phyloP scores from a whole-genome alignment of 192 early-diverging fungal species.

The Entomortierella chlamydospora region DNA sequence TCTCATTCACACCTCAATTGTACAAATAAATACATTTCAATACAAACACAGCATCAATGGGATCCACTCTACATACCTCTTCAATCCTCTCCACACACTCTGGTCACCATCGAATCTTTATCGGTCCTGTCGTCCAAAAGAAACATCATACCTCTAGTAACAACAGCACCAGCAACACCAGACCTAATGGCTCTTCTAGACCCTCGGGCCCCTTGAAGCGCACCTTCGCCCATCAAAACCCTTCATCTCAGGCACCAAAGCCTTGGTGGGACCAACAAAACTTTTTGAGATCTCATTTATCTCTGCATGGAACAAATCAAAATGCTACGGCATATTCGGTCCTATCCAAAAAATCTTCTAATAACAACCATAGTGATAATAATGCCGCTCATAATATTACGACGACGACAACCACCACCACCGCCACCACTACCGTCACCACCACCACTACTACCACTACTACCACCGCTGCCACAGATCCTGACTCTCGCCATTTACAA shows the following conservation, averaged over 20 bases:
- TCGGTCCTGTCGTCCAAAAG: conserved; percentile 35
- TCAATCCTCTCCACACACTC: conserved; percentile 47
- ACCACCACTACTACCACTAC: background rate
- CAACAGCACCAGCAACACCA: conserved; percentile 3
- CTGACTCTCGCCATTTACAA: background rate
- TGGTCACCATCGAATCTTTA: conserved; percentile 46
- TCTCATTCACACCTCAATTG: background rate
- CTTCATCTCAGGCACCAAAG: conserved; percentile 10
- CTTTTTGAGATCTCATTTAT: conserved; percentile 19
- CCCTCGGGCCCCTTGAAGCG: background rate
- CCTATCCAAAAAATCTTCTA: no score
- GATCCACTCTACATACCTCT: background rate
- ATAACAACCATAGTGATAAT: no score
- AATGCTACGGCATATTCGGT: background rate
- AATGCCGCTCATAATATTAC: no score
- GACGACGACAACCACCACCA: background rate
- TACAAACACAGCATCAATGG: background rate
- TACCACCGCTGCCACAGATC: no score
- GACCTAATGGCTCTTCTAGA: no score
- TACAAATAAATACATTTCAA: background rate
- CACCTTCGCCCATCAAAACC: background rate
- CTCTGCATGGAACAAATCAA: conserved; percentile 4
- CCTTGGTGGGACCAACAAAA: conserved; percentile 53
- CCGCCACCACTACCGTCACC: background rate
- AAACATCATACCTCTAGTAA: background rate